Percentiles rank a stretch among this genome's conserved stretches.
Evolutionary conservation across 176 grass and related monocot species (phyloP).

Genomic region (Elaeis guineensis): DNA sequence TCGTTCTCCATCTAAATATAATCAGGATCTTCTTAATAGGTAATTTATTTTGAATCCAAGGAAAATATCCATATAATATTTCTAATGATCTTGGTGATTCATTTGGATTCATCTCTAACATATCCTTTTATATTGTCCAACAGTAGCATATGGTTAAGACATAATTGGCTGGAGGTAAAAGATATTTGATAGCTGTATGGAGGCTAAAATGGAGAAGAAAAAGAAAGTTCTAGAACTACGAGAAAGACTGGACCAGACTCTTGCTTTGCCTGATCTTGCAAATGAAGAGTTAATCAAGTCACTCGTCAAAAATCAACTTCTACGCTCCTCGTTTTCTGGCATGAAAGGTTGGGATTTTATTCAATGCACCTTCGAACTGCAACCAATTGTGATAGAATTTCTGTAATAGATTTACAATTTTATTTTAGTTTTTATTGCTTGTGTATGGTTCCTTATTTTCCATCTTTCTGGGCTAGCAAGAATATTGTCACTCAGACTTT

Average conservation of each 20-base stretch:
- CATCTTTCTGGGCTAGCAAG: too few species aligned
- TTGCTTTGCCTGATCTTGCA: slow-evolving; percentile 54
- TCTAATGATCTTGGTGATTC: too few species aligned
- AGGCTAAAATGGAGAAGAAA: slow-evolving; percentile 54
- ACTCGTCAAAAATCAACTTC: slow-evolving; percentile 61
- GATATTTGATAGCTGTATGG: neutral
- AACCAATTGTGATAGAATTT: too few species aligned
- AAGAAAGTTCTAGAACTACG: slow-evolving; percentile 50
- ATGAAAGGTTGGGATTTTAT: slow-evolving; percentile 36
- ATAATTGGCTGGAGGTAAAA: neutral
- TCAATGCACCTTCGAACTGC: neutral
- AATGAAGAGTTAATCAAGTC: slow-evolving; percentile 44
- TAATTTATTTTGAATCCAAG: too few species aligned
- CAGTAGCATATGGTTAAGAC: neutral
- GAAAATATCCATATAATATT: too few species aligned
- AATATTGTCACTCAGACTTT: too few species aligned
- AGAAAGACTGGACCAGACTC: slow-evolving; percentile 47
- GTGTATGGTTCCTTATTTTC: too few species aligned
- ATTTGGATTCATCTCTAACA: too few species aligned
- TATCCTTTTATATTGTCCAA: too few species aligned
- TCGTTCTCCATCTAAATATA: too few species aligned
- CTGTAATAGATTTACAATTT: neutral
- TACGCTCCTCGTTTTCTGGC: slow-evolving; percentile 14
- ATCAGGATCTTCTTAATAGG: too few species aligned
- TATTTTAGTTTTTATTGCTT: neutral